These are phyloP conservation scores for Hanseniaspora gamundiae DNA, from an alignment of 1,139 yeast species.

Conservation along the genomic window DNA sequence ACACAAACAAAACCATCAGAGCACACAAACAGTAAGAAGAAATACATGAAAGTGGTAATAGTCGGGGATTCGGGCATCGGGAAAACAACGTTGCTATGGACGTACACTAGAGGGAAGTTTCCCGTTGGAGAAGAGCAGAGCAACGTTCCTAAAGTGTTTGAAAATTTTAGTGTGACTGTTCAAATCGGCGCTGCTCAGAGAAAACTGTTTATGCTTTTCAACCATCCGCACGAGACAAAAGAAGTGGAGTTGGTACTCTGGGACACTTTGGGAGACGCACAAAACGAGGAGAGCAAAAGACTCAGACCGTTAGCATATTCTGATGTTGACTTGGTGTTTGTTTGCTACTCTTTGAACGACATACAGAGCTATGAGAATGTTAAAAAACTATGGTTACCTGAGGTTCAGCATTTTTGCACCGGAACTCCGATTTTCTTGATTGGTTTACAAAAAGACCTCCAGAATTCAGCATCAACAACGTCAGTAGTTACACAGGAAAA, in stretches of 20 bases:
- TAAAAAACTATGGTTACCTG: slow-evolving; percentile 78
- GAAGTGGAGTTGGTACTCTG: slow-evolving; percentile 61
- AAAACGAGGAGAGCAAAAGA: slow-evolving; percentile 49
- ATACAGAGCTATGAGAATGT: slow-evolving; percentile 58
- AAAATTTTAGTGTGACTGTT: slow-evolving; percentile 30
- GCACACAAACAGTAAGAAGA: neutral
- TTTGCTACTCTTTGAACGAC: slow-evolving; percentile 66
- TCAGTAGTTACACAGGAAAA: slow-evolving; percentile 8
- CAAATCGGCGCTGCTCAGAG: slow-evolving; percentile 3
- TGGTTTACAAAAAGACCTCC: slow-evolving; percentile 66
- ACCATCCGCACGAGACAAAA: slow-evolving; percentile 31
- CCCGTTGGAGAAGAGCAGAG: slow-evolving; percentile 34
- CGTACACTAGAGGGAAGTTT: slow-evolving; percentile 70
- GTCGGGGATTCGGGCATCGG: slow-evolving; percentile 96
- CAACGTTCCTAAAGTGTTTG: slow-evolving; percentile 86
- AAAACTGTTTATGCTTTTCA: neutral
- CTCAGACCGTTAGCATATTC: slow-evolving; percentile 76
- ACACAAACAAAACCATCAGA: neutral
- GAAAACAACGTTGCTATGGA: slow-evolving; percentile 71
- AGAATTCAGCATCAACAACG: slow-evolving; percentile 26
- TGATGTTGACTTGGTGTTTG: slow-evolving; percentile 60
- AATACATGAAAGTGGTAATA: slow-evolving; percentile 50
- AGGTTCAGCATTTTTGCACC: slow-evolving; percentile 73
- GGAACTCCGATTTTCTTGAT: slow-evolving; percentile 64
- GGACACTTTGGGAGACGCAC: slow-evolving; percentile 96